Conservation (phyloP, 805 yeast species). For the Wickerhamiella parazyma region DNA sequence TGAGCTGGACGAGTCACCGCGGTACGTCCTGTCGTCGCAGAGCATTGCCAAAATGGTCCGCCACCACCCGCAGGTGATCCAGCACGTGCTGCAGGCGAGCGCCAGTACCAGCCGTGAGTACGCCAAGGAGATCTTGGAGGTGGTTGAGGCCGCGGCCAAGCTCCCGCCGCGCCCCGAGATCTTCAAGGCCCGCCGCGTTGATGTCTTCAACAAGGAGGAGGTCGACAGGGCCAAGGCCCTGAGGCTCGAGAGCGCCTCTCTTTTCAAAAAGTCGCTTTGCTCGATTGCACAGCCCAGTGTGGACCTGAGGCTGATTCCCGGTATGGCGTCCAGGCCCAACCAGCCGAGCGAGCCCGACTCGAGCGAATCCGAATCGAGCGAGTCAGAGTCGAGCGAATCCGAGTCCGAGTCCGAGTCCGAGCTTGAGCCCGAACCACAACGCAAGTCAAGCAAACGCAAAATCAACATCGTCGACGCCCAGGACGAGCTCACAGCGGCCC, state of each 20-base stretch:
- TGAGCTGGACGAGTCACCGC: constrained; percentile 64
- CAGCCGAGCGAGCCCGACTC: neutral
- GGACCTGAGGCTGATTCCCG: neutral
- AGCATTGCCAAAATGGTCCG: neutral
- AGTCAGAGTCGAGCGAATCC: neutral
- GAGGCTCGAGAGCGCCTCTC: neutral
- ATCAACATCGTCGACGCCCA: constrained; percentile 15
- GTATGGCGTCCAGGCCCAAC: neutral
- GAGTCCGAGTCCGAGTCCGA: neutral
- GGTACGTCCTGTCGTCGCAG: constrained; percentile 66
- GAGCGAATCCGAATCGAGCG: neutral
- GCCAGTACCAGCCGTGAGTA: constrained; percentile 50
- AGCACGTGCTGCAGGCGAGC: constrained; percentile 40
- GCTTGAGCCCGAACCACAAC: neutral
- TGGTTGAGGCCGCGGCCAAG: constrained; percentile 30
- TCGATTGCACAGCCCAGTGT: neutral
- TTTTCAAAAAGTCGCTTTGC: neutral
- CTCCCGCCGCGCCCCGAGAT: constrained; percentile 1
- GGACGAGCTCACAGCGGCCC: constrained; percentile 11
- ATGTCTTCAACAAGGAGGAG: neutral
- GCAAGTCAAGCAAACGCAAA: constrained; percentile 5
- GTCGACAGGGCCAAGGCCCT: neutral
- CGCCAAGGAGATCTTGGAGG: constrained; percentile 43
- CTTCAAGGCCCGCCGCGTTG: neutral
- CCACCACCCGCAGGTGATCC: constrained; percentile 36